A percentile compares a stretch with the other conserved stretches of the same genome.
Conservation (phyloP, 345 rosid genomes). For the Xanthoceras sorbifolium region DNA sequence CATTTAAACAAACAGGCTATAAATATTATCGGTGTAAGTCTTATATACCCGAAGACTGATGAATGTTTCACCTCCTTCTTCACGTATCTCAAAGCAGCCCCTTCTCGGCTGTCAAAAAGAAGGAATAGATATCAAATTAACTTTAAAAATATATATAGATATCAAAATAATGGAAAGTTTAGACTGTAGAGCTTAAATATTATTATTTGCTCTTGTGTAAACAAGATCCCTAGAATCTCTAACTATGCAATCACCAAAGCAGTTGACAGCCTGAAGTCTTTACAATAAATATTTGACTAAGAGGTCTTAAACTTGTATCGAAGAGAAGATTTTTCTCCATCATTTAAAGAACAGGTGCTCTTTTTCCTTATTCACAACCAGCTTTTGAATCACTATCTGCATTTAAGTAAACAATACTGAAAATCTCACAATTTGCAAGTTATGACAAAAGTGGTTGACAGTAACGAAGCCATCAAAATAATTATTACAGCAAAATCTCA, state of each 20-base stretch:
- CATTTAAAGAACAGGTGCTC: neutral
- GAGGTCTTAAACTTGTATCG: neutral
- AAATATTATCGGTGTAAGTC: neutral
- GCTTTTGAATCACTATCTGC: neutral
- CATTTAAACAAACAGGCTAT: neutral
- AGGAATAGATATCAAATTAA: neutral
- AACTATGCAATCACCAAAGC: neutral
- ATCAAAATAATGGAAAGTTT: neutral
- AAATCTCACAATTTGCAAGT: neutral
- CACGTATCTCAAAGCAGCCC: constrained; percentile 88
- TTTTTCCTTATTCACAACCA: neutral
- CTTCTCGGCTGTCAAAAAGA: constrained; percentile 67
- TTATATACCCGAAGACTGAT: constrained; percentile 90
- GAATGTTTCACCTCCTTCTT: constrained; percentile 72
- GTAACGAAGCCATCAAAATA: neutral
- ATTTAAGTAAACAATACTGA: neutral
- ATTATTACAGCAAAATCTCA: neutral
- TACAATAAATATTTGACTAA: neutral
- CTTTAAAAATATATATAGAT: neutral
- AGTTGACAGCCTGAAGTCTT: neutral
- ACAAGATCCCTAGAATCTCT: neutral
- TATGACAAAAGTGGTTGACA: neutral
- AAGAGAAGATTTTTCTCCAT: neutral
- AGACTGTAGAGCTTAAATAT: neutral
- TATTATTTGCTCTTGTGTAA: neutral